These are phyloP conservation scores for Cytospora piceae DNA, from an alignment of 2,329 filamentous ascomycete genomes.

Conservation along the genomic window DNA sequence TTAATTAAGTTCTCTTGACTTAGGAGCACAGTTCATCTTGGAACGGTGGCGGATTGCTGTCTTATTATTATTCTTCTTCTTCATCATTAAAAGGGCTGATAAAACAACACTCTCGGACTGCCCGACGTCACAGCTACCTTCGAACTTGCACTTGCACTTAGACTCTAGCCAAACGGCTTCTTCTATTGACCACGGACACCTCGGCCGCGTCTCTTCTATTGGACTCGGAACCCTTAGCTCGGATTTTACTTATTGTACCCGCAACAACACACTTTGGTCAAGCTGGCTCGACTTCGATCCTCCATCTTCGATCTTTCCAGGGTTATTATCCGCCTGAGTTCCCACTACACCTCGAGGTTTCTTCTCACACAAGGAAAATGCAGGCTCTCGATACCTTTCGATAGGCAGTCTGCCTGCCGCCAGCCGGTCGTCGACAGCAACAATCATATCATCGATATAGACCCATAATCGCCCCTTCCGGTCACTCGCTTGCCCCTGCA, in stretches of 20 bases:
- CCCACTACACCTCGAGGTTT: constrained; percentile 22
- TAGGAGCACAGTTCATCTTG: no score
- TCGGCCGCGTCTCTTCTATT: neutral
- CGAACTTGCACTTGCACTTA: neutral
- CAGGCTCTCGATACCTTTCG: constrained; percentile 28
- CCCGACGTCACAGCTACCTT: neutral
- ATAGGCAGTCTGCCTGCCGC: constrained; percentile 12
- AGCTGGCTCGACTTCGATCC: neutral
- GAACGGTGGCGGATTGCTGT: neutral
- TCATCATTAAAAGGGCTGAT: neutral
- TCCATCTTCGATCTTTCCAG: constrained; percentile 3
- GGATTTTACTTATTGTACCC: neutral
- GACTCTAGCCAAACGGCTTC: neutral
- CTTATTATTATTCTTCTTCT: neutral
- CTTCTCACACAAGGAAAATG: constrained; percentile 31
- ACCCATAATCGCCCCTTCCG: neutral
- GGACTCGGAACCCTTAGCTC: neutral
- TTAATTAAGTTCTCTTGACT: no score
- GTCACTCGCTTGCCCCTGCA: neutral
- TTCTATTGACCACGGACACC: neutral
- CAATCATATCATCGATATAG: neutral
- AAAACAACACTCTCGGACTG: neutral
- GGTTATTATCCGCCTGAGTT: constrained; percentile 26
- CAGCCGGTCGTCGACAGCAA: neutral
- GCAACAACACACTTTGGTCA: no score